Evolutionary conservation across 768 basidiomycete genomes (phyloP).

Genomic region (Coprinellus aureogranulatus): DNA sequence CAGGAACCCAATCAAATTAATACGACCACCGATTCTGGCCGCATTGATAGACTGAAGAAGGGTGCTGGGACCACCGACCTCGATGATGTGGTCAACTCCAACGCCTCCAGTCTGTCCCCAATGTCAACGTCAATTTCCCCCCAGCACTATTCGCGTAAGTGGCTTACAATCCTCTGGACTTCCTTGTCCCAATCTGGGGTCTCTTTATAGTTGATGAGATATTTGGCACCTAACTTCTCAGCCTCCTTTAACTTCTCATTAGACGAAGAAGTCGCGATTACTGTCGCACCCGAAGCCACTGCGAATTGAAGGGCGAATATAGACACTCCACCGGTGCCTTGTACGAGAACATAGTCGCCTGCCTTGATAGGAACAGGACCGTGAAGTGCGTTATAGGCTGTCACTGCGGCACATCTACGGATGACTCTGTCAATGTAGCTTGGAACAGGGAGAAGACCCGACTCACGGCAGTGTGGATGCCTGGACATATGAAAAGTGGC

Average conservation of each 20-base stretch:
- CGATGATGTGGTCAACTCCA: conserved; percentile 34
- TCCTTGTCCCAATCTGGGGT: conserved; percentile 58
- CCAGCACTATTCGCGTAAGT: background rate
- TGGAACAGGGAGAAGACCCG: too few species aligned
- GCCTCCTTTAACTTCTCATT: conserved; percentile 61
- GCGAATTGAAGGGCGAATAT: conserved; percentile 61
- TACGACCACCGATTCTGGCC: conserved; percentile 34
- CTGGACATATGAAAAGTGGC: conserved; percentile 62
- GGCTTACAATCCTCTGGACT: conserved; percentile 40
- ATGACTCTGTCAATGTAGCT: too few species aligned
- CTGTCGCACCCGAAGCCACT: conserved; percentile 57
- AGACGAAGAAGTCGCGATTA: conserved; percentile 67
- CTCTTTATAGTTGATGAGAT: conserved; percentile 62
- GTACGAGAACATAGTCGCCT: conserved; percentile 58
- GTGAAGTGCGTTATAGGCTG: conserved; percentile 59
- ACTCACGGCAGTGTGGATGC: conserved; percentile 61
- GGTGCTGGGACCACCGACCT: conserved; percentile 46
- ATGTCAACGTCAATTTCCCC: background rate
- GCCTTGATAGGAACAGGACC: conserved; percentile 50
- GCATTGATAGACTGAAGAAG: conserved; percentile 38
- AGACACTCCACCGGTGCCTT: conserved; percentile 58
- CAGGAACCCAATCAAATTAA: conserved; percentile 47
- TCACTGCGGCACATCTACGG: conserved; percentile 58
- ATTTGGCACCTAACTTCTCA: conserved; percentile 49
- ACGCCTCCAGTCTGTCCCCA: conserved; percentile 26